phyloP scores from a whole-genome alignment of 345 rosid species.

The Eucalyptus leucophloia region DNA sequence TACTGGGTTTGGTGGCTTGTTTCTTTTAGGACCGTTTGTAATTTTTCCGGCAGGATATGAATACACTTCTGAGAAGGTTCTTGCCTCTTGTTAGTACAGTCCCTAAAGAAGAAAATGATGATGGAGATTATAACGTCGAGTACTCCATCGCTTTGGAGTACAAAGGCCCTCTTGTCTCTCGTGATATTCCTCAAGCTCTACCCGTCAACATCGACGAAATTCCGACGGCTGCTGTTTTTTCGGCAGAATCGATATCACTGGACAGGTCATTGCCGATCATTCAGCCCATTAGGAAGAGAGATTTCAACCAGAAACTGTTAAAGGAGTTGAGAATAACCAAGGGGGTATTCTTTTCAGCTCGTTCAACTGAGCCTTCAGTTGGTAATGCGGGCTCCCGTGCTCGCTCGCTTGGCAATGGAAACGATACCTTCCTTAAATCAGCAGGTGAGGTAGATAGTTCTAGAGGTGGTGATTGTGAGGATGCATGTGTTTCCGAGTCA shows the following conservation, averaged over 20 bases:
- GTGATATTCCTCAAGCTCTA: slow-evolving; percentile 42
- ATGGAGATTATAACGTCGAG: slow-evolving; percentile 17
- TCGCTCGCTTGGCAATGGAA: neutral
- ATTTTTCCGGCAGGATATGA: slow-evolving; percentile 12
- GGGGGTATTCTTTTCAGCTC: neutral
- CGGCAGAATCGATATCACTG: slow-evolving; percentile 12
- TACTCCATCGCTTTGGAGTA: slow-evolving; percentile 76
- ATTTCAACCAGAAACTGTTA: neutral
- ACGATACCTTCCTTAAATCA: neutral
- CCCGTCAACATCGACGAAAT: slow-evolving; percentile 51
- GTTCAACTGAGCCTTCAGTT: neutral
- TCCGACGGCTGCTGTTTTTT: slow-evolving; percentile 44
- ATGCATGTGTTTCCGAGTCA: neutral
- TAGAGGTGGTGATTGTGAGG: neutral
- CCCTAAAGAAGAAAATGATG: slow-evolving; percentile 20
- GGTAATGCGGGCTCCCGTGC: neutral
- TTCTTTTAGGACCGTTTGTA: neutral
- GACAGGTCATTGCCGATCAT: slow-evolving; percentile 38
- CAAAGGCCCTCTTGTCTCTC: slow-evolving; percentile 44
- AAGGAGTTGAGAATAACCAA: neutral
- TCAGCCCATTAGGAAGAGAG: slow-evolving; percentile 35
- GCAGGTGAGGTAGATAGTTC: neutral
- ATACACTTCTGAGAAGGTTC: slow-evolving; percentile 35
- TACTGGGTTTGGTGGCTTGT: neutral
- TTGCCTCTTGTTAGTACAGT: slow-evolving; percentile 14